Evolutionary conservation across 1,284 basidiomycete species (phyloP).

Genomic region (Afroboletus lepidellus): DNA sequence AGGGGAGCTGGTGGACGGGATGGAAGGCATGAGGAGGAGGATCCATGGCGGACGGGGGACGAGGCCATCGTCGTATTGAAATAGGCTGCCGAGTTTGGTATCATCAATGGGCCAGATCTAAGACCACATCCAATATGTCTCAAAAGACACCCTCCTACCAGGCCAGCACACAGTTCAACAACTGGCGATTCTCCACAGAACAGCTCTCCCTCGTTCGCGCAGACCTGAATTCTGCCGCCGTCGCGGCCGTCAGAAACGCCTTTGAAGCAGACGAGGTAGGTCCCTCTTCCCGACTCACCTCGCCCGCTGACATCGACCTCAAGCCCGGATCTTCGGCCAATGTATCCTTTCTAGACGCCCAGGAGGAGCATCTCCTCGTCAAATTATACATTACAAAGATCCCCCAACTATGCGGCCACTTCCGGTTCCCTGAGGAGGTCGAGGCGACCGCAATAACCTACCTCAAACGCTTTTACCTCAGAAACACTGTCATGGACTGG

Average conservation of each 20-base stretch:
- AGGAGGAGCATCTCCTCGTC: conserved; percentile 88
- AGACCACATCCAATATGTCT: not conserved
- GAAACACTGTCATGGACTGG: conserved; percentile 99
- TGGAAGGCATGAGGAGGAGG: not conserved
- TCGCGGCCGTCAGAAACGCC: conserved; percentile 70
- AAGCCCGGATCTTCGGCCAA: conserved; percentile 27
- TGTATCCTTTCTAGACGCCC: conserved; percentile 44
- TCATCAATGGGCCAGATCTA: not conserved
- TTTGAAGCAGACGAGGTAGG: conserved; percentile 79
- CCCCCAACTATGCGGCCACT: conserved; percentile 80
- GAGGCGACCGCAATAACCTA: conserved; percentile 91
- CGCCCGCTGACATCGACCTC: conserved; percentile 3
- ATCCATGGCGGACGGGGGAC: not conserved
- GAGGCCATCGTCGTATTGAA: not conserved
- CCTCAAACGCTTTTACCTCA: conserved; percentile 95
- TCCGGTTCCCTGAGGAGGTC: conserved; percentile 88
- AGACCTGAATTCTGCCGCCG: conserved; percentile 71
- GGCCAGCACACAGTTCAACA: conserved; percentile 80
- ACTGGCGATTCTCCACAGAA: conserved; percentile 83
- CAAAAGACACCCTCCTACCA: conserved; percentile 60
- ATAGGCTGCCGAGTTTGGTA: conserved; percentile 1
- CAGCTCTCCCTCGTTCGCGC: conserved; percentile 58
- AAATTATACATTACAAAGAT: conserved; percentile 89
- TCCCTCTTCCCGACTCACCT: conserved; percentile 18
- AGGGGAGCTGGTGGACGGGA: not conserved